A percentile compares a stretch with the other conserved stretches of the same genome.
Conservation (phyloP, 768 basidiomycete species). For the Pisolithus microcarpus region DNA sequence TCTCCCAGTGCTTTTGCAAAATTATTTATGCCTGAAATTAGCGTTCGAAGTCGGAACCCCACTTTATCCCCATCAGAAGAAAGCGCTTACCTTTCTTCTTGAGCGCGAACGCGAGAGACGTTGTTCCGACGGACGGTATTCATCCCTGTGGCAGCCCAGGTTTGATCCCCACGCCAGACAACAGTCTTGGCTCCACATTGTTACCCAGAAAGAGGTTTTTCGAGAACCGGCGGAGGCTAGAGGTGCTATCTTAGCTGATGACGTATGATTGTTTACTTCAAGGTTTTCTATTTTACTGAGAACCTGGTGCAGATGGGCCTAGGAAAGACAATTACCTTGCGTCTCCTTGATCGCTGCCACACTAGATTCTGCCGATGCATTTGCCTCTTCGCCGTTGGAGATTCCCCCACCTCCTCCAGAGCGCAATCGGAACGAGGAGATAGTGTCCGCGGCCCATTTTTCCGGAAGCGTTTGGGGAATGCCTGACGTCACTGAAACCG, state of each 20-base stretch:
- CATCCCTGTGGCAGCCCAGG: constrained; percentile 65
- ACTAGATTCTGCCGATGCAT: constrained; percentile 56
- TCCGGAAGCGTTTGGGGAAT: constrained; percentile 80
- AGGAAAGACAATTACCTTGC: constrained; percentile 93
- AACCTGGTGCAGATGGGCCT: constrained; percentile 76
- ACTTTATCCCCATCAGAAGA: constrained; percentile 97
- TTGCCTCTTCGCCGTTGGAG: constrained; percentile 52
- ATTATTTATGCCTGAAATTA: constrained; percentile 25
- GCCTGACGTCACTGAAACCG: constrained; percentile 41
- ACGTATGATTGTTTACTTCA: constrained; percentile 51
- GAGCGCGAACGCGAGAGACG: constrained; percentile 73
- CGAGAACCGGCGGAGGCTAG: constrained; percentile 66
- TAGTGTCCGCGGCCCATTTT: constrained; percentile 52
- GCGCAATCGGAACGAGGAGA: constrained; percentile 20
- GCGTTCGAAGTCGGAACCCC: constrained; percentile 71
- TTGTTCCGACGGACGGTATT: constrained; percentile 51
- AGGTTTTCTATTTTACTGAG: constrained; percentile 8
- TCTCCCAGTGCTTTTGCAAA: constrained; percentile 3
- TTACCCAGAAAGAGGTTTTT: constrained; percentile 72
- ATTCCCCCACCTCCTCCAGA: constrained; percentile 37
- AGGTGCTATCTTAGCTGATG: constrained; percentile 92
- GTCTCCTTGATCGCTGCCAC: constrained; percentile 91
- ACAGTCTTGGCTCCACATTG: constrained; percentile 70
- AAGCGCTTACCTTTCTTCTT: constrained; percentile 90
- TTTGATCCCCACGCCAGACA: constrained; percentile 39